Conservation (phyloP, 192 early-diverging fungal species). For the Neocallimastix lanati region DNA sequence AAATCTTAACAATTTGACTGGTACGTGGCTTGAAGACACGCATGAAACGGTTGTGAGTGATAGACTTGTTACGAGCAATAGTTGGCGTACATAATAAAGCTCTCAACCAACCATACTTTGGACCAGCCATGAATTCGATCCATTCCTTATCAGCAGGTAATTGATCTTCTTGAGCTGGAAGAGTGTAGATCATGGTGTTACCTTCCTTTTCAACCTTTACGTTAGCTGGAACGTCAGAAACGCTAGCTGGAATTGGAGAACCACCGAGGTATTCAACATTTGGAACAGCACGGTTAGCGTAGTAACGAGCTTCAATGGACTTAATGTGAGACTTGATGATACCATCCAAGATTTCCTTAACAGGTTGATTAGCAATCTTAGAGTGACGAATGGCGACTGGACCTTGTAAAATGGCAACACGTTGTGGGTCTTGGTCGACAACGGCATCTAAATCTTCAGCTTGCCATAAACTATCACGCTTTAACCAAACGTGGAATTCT, state of each 20-base stretch:
- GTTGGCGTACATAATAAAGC: conserved; percentile 57
- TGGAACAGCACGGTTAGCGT: conserved; percentile 47
- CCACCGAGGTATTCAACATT: conserved; percentile 53
- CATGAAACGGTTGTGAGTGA: background rate
- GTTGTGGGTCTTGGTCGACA: conserved; percentile 62
- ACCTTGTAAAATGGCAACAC: conserved; percentile 76
- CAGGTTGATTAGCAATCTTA: conserved; percentile 58
- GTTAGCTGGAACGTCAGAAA: conserved; percentile 16
- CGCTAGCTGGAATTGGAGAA: conserved; percentile 9
- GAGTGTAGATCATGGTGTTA: conserved; percentile 27
- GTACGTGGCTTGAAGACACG: background rate
- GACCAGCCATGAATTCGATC: conserved; percentile 55
- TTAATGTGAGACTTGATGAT: conserved; percentile 66
- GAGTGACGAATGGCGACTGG: conserved; percentile 62
- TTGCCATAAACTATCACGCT: conserved; percentile 80
- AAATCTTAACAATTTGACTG: background rate
- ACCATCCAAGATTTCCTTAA: conserved; percentile 69
- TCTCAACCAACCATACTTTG: conserved; percentile 58
- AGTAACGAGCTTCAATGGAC: conserved; percentile 49
- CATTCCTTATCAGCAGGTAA: conserved; percentile 38
- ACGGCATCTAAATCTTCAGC: conserved; percentile 71
- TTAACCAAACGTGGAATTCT: conserved; percentile 77
- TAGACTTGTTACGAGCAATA: conserved; percentile 54
- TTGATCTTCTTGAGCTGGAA: conserved; percentile 22
- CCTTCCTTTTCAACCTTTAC: conserved; percentile 16